A percentile compares a stretch with the other conserved stretches of the same genome.
These are phyloP conservation scores for Knufia fluminis DNA, from an alignment of 2,329 filamentous ascomycete species.

Conservation along the genomic window DNA sequence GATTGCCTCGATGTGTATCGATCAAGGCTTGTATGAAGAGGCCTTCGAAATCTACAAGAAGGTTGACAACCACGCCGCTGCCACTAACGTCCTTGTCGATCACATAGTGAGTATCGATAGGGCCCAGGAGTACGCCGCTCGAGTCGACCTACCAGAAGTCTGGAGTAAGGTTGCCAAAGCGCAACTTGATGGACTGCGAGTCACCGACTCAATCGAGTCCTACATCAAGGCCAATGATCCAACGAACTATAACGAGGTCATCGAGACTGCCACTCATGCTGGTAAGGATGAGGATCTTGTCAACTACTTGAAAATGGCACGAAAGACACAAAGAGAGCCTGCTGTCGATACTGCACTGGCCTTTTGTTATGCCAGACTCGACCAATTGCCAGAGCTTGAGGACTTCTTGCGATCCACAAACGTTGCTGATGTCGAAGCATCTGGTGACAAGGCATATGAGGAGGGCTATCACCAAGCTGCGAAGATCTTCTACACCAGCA, in stretches of 20 bases:
- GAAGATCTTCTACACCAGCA: conserved; percentile 97
- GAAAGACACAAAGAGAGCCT: conserved; percentile 90
- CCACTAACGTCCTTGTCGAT: conserved; percentile 86
- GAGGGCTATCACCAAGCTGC: conserved; percentile 92
- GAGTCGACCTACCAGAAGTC: conserved; percentile 85
- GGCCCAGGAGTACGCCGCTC: conserved; percentile 89
- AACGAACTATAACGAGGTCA: conserved; percentile 88
- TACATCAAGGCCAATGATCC: conserved; percentile 94
- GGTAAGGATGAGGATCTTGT: conserved; percentile 97
- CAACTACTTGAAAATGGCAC: conserved; percentile 93
- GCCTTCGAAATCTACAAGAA: conserved; percentile 99
- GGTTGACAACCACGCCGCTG: conserved; percentile 76
- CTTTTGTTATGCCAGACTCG: conserved; percentile 84
- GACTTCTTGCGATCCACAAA: conserved; percentile 91
- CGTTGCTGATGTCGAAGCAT: conserved; percentile 91
- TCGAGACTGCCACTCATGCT: conserved; percentile 87
- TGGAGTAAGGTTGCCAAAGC: conserved; percentile 99
- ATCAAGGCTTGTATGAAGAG: conserved; percentile 90
- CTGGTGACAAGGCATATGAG: conserved; percentile 93
- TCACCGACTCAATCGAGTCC: conserved; percentile 86
- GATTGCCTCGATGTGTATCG: conserved; percentile 85
- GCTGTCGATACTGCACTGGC: conserved; percentile 88
- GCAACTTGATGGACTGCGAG: conserved; percentile 87
- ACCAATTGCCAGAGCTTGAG: conserved; percentile 86
- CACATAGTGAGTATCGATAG: conserved; percentile 97